Base-by-base conservation (phyloP, 2,329 filamentous ascomycete species). In the Ilyonectria robusta region DNA sequence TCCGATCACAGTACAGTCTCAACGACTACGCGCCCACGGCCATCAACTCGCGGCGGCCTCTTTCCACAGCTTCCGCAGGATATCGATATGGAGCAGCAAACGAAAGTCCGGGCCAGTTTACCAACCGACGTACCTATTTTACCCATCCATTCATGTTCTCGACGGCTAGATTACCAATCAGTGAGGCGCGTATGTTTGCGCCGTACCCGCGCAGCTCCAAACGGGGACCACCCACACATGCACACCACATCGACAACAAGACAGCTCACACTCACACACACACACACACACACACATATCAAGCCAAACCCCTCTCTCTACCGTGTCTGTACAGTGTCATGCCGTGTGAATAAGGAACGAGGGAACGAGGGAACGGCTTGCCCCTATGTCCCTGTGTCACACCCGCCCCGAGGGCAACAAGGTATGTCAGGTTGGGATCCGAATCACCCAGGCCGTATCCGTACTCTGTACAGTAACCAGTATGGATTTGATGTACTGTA, bases 121-220 rank as follows among this genome's bases (percentile, higher is more conserved):
- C 56, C 35, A 48, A 26, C 55, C 15, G 50, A 31, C 33, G 21
- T 40, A 37, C 62, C 62, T 60, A 51, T 65, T 63, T 65, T 59
- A 68, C 62, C 62, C 50, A 60, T 55, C 71, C 64, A 61, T 72
- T 66, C 62, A 66, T 64, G 31, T 47, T 55, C 59, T 44, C 53
- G 44, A 58, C 57, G 48, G 62, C 59, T 55, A 51, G 46, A 67
- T 72, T 67, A 64, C 67, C 66, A 69, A 70, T 62, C 69, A 66
- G 33, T 56, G 54, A 59, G 62, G 62, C 65, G 53, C 58, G 47
- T 53, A 51, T 46, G 33, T 40, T 64, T 67, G 60, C 62, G 61
- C 57, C 57, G 57, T 65, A 47, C 44, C 62, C 50, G 47, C 47
- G 58, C 58, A 29, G 23, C 47, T 55, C 46, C 37, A 57, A 55